Base-by-base conservation (phyloP, 192 early-diverging fungal genomes). In the Coemansia sp. region DNA sequence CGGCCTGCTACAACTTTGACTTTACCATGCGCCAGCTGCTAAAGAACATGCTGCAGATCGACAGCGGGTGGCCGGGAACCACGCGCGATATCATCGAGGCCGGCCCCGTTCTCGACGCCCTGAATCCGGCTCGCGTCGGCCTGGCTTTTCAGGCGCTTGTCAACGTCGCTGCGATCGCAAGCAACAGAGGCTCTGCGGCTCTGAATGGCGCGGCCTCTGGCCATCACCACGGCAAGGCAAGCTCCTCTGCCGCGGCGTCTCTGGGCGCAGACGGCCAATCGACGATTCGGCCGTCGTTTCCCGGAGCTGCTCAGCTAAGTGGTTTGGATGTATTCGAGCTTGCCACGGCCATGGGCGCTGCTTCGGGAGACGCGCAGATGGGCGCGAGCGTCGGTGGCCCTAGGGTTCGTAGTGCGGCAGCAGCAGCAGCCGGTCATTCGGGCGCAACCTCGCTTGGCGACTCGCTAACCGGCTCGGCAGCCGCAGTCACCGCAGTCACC, bases 1-100 rank as follows among this genome's bases (percentile, higher is more conserved):
- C 78, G 14, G 78, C 69, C 7, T 81, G 78, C 78, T 81, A 81
- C 57, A 72, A 67, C 67, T 81, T 81, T 61, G 78, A 76, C 32
- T 81, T 76, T 61, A 46, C 74, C 3, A 63, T 72, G 69, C 66
- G 69, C 39, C 69, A 72, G 64, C 63, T 72, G 60, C 59, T 75
- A 13, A 62, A 72, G 39, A 66, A 65, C 24, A 69, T 81, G 78
- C 55, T 81, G 56, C 78, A 81, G 58, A 30, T 71, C 20, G 78
- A 81, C 47, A 74, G 72, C 42, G 72, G 72, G 11, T 80, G 77
- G 77, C 77, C 72, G 0, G 77, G 77, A 8, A 80, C 77, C 18
- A 74, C 64, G 13, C 64, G 72, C 20, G 72, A 74, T 14, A 61
- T 80, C 39, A 39, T 54, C 19, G 77, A 80, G 45, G 56, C 72